Percentiles rank a stretch among this genome's conserved stretches.
These are phyloP conservation scores for Limnanthes douglasii DNA, from an alignment of 345 rosid species.

Conservation along the genomic window DNA sequence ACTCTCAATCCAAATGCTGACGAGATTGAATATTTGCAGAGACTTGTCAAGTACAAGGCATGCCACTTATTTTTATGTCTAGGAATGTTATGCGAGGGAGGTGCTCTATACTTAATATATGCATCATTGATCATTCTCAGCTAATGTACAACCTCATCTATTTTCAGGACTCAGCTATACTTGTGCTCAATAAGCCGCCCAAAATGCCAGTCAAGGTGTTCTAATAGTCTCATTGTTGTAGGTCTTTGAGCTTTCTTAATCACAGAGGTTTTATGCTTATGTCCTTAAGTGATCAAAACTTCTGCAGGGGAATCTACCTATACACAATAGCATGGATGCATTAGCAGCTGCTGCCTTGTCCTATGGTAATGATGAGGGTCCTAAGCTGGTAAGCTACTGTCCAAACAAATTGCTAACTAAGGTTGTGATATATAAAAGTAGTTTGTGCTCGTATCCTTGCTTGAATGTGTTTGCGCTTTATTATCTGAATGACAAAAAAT, in stretches of 20 bases:
- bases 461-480: no score
- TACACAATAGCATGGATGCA: slow-evolving; percentile 95
- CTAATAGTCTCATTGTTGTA: neutral
- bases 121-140: no score
- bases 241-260: neutral
- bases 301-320: slow-evolving; percentile 55
- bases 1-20: slow-evolving; percentile 85
- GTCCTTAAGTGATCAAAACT: slow-evolving; percentile 1
- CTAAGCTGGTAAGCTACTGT: slow-evolving; percentile 69
- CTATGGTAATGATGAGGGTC: slow-evolving; percentile 66
- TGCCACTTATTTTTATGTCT: no score
- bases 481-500: no score
- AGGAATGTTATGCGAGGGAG: no score
- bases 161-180: slow-evolving; percentile 63
- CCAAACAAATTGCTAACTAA: no score
- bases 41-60: slow-evolving; percentile 88
- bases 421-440: no score
- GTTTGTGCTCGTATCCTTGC: no score
- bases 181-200: slow-evolving; percentile 86
- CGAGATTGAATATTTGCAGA: slow-evolving; percentile 73
- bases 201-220: slow-evolving; percentile 80
- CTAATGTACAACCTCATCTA: no score
- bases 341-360: slow-evolving; percentile 92
- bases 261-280: neutral
- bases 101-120: no score